A percentile compares a stretch with the other conserved stretches of the same genome.
phyloP scores from a whole-genome alignment of 2,329 filamentous ascomycete species.

The Chaetomium globosum region DNA sequence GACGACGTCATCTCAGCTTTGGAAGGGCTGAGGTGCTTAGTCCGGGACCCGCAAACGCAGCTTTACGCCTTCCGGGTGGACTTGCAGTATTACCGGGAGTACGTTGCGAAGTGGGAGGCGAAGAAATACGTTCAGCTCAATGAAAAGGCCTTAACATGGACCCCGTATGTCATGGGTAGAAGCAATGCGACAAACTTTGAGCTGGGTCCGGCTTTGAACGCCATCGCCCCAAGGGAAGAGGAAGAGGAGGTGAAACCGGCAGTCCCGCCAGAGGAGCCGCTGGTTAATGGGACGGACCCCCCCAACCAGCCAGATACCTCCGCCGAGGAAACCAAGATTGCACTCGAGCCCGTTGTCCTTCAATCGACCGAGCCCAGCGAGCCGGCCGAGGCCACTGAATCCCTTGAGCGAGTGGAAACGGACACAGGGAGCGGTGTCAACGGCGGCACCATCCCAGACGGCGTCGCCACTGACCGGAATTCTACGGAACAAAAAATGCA shows the following conservation, averaged over 20 bases:
- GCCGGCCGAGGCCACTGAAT: slow-evolving; percentile 36
- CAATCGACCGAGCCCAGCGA: slow-evolving; percentile 48
- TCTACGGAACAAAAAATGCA: slow-evolving; percentile 24
- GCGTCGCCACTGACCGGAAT: slow-evolving; percentile 33
- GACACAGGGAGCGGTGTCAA: slow-evolving; percentile 18
- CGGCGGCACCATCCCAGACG: slow-evolving; percentile 37
- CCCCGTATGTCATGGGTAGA: slow-evolving; percentile 93
- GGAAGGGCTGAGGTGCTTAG: slow-evolving; percentile 84
- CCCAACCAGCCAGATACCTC: slow-evolving; percentile 35
- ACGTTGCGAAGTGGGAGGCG: slow-evolving; percentile 83
- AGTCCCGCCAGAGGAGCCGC: slow-evolving; percentile 40
- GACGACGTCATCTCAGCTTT: slow-evolving; percentile 95
- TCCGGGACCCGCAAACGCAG: slow-evolving; percentile 85
- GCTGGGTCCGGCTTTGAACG: slow-evolving; percentile 76
- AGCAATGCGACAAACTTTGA: slow-evolving; percentile 82
- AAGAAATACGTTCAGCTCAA: slow-evolving; percentile 88
- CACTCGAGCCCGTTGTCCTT: slow-evolving; percentile 37
- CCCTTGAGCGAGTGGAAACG: slow-evolving; percentile 14
- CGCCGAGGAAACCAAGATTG: slow-evolving; percentile 41
- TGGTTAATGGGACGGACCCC: slow-evolving; percentile 42
- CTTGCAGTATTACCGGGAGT: slow-evolving; percentile 79
- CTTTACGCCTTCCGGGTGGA: slow-evolving; percentile 89
- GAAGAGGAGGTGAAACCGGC: slow-evolving; percentile 54
- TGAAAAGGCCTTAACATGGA: slow-evolving; percentile 83
- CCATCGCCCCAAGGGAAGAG: slow-evolving; percentile 84